phyloP scores from a whole-genome alignment of 1,284 basidiomycete genomes.

The Ceratobasidium sp. region DNA sequence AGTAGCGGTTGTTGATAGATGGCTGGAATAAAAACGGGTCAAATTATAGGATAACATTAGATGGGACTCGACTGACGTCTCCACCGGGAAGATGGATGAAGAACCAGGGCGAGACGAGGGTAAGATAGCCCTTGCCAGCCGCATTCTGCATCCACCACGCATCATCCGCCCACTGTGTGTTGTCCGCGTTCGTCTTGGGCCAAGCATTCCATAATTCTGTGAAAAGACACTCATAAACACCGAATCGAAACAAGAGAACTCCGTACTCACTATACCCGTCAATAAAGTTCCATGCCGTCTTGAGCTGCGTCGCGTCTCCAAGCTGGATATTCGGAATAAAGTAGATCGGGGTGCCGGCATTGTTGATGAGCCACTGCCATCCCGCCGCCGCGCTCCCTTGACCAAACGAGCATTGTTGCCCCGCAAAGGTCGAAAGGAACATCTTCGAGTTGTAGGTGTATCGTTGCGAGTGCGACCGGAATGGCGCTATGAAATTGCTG shows the following conservation, averaged over 20 bases:
- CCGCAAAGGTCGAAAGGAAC: slow-evolving; percentile 59
- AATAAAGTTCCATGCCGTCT: slow-evolving; percentile 55
- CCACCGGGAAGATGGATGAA: slow-evolving; percentile 58
- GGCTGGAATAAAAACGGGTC: neutral
- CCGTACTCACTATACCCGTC: slow-evolving; percentile 54
- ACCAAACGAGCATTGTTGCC: slow-evolving; percentile 53
- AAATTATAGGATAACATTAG: neutral
- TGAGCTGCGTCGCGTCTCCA: slow-evolving; percentile 50
- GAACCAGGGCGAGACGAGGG: slow-evolving; percentile 59
- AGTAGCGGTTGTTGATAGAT: slow-evolving; percentile 59
- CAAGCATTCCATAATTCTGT: slow-evolving; percentile 45
- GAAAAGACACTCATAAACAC: neutral
- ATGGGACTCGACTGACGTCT: neutral
- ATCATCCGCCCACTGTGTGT: slow-evolving; percentile 33
- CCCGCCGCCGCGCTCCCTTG: slow-evolving; percentile 14
- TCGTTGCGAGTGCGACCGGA: slow-evolving; percentile 54
- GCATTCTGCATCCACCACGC: slow-evolving; percentile 55
- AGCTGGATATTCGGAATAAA: slow-evolving; percentile 59
- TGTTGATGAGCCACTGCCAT: slow-evolving; percentile 25
- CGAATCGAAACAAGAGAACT: neutral
- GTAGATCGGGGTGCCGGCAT: slow-evolving; percentile 43
- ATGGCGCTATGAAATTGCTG: slow-evolving; percentile 52
- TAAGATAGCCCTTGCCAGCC: slow-evolving; percentile 58
- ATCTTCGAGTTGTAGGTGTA: slow-evolving; percentile 56
- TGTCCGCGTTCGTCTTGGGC: slow-evolving; percentile 55